A percentile compares a stretch with the other conserved stretches of the same genome.
phyloP scores from a whole-genome alignment of 202 grass and related monocot species.

The Zoysia matrella region DNA sequence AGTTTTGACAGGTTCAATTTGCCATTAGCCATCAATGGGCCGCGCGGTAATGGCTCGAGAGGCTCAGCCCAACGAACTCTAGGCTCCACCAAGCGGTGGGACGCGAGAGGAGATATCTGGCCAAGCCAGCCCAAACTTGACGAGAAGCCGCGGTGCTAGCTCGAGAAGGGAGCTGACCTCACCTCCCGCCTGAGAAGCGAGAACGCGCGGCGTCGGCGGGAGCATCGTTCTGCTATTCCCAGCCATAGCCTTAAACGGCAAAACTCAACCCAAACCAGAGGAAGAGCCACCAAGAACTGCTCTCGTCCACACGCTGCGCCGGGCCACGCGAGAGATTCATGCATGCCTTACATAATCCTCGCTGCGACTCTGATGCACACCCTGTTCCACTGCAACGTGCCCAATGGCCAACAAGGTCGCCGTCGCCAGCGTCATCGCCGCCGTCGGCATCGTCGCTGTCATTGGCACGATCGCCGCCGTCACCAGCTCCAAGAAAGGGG shows the following conservation, averaged over 20 bases:
- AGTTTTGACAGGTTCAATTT: too few relatives aligned
- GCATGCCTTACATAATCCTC: constrained; percentile 32
- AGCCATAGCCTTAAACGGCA: constrained; percentile 31
- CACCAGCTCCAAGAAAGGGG: constrained; percentile 37
- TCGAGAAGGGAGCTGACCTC: too few relatives aligned
- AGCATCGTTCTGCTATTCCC: neutral
- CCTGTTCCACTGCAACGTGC: neutral
- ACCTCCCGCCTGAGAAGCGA: neutral
- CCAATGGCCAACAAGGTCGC: constrained; percentile 71
- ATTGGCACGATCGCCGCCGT: constrained; percentile 67
- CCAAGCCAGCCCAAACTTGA: neutral
- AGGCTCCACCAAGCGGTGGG: neutral
- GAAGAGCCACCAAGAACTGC: constrained; percentile 15
- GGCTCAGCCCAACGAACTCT: too few relatives aligned
- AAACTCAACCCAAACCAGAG: constrained; percentile 29
- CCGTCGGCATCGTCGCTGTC: constrained; percentile 67
- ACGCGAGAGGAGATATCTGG: neutral
- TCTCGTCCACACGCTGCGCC: constrained; percentile 45
- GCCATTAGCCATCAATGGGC: too few relatives aligned
- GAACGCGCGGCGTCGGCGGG: neutral
- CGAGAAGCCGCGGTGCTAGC: neutral
- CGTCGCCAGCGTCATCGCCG: constrained; percentile 54
- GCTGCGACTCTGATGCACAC: neutral
- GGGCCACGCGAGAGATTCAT: neutral
- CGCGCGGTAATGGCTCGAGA: neutral